Base-by-base conservation (phyloP, 345 rosid genomes). In the Geranium rotundifolium region DNA sequence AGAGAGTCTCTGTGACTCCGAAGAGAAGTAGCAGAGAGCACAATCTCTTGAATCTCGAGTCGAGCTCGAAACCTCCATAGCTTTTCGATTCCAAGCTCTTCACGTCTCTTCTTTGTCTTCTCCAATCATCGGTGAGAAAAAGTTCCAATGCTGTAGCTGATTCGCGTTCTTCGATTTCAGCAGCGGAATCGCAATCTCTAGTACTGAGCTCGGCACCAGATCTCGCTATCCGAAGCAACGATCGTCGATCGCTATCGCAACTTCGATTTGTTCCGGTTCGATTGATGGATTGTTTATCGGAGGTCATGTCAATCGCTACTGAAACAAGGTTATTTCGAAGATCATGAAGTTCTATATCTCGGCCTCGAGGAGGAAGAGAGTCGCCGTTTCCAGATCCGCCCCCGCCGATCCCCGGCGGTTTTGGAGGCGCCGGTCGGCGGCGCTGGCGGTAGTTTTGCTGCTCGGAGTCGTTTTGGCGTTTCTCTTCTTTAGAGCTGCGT, bases 261-360 rank as follows among this genome's bases (percentile, higher is more conserved):
- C 52, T 46, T 3, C 52, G 52, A 46, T 23, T 23, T 2, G 27
- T 46, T 12, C 52, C 52, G 3, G 10, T 8, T 46, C 52, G 52
- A 46, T 46, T 46, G 14, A 46, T 46, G 52, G 52, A 46, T 46
- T 12, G 12, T 14, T 46, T 46, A 1, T 46, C 52, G 3, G 14
- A 46, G 15, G 52, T 46, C 16, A 10, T 0, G 15, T 12, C 52
- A 14, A 46, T 46, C 52, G 52, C 14, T 37, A 37, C 46, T 3
- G 46, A 37, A 3, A 37, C 46, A 3, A 37, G 46, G 46, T 37
- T 37, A 37, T 37, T 37, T 7, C 13, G 56, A 54, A 63, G 67
- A 69, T 1, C 0, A 88, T 85, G 93, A 90, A 81, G 90, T 77
- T 84, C 31, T 81, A 81, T 78, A 76, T 85, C 71, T 90, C 93